Evolutionary conservation across 768 basidiomycete genomes (phyloP).

Genomic region (Pholiota conissans): DNA sequence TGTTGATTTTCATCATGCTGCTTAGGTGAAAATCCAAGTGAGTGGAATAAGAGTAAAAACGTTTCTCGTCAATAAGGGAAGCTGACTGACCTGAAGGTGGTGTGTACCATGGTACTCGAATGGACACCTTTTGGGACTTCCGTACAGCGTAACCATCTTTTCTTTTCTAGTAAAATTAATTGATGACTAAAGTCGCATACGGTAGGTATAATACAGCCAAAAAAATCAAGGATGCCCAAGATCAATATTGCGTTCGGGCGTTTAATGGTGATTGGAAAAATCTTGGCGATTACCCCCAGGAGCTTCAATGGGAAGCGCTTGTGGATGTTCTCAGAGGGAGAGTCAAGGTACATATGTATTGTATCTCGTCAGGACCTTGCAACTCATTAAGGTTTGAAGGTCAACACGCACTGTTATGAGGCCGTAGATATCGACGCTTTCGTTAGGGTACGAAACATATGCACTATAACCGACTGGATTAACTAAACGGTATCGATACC

Average conservation of each 20-base stretch:
- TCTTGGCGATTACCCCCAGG: constrained; percentile 63
- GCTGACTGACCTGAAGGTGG: constrained; percentile 22
- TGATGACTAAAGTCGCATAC: neutral
- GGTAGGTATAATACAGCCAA: constrained; percentile 61
- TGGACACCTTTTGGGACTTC: constrained; percentile 73
- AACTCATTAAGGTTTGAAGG: too few species aligned
- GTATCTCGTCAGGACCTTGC: too few species aligned
- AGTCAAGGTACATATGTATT: constrained; percentile 53
- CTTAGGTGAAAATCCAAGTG: constrained; percentile 58
- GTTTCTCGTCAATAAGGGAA: neutral
- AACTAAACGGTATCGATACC: neutral
- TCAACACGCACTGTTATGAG: constrained; percentile 57
- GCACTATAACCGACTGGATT: neutral
- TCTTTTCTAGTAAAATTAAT: neutral
- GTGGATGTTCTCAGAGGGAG: constrained; percentile 78
- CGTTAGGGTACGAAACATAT: constrained; percentile 53
- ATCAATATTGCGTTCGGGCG: constrained; percentile 61
- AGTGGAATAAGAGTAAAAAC: constrained; percentile 4
- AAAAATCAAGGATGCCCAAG: constrained; percentile 67
- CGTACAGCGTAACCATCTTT: constrained; percentile 51
- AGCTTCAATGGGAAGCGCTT: constrained; percentile 76
- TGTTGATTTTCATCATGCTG: neutral
- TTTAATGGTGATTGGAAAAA: constrained; percentile 45
- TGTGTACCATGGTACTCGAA: constrained; percentile 50
- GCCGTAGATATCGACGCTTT: constrained; percentile 72